Base-by-base conservation (phyloP, 495 filamentous ascomycete species). In the Pseudoneurospora amorphoporcata region DNA sequence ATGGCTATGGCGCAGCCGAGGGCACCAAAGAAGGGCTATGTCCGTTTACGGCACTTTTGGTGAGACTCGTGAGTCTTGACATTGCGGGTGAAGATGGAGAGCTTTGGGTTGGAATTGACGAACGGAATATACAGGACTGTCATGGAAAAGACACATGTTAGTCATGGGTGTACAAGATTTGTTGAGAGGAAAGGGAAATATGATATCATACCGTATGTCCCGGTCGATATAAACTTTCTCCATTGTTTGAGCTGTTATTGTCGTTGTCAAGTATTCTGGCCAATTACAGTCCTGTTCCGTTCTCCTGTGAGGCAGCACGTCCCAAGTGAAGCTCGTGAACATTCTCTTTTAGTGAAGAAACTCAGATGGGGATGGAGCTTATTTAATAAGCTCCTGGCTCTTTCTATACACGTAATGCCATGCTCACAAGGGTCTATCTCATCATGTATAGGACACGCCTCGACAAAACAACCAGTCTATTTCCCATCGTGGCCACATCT, bases 1-100 rank as follows among this genome's bases (percentile, higher is more conserved):
- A 97, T 94, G 77, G 94, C 91, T 79, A 76, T 74, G 16, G 82
- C 81, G 75, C 81, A 84, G 70, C 86, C 85, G 68, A 87, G 73
- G 4, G 84, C 81, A 23, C 83, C 83, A 76, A 87, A 87, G 79
- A 87, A 86, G 72, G 84, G 10, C 19, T 23, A 58, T 29, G 82
- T 84, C 80, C 29, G 1, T 9, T 19, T 8, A 8, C 39, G 42
- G 14, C 14, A 3, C 3, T 4, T 41, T 32, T 7, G 8, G 45
- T 41, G 3, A 35, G 38, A 35, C 3, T 35, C 23, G 1, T 23
- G 23, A 23, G 23, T 23, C 23, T 32, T 29, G 10, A 35, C 5
- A n/a, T 37, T 29, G 2, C 1, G 14, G 1, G 6, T 35, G 68
- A 43, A 9, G 17, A 68, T 17, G 17, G 16, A 29, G 38, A 68